Evolutionary conservation across 1,284 basidiomycete species (phyloP), one percentile per base, ranked within the genome.

Genomic region (Marasmius tenuissimus): DNA sequence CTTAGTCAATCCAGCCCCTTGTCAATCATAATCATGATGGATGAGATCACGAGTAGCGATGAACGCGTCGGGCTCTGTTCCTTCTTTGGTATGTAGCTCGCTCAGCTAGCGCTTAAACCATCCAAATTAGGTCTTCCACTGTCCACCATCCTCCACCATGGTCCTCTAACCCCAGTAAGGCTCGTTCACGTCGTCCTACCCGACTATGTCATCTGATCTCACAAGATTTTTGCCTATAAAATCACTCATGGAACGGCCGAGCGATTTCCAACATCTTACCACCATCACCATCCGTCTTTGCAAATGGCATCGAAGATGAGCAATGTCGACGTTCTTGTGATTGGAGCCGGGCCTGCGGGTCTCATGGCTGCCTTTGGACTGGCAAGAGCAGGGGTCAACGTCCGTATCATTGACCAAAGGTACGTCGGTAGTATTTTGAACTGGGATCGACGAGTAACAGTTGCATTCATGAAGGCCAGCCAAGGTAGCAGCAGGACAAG

Each of bases 351-450:
- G 42, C 85, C 85, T 9, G 83, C 85, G 2, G 85, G 86, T 5
- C 69, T 86, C 2, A 84, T 89, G 85, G 86, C 84, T 62, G 83
- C 83, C 27, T 85, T 87, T 68, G 88, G 83, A 3, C 80, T 92
- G 38, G 82, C 81, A 4, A 79, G 71, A 53, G 85, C 84, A 12
- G 88, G 87, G 0, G 74, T 87, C 16, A 81, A 84, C 45, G 84
- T 90, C 14, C 80, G 85, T 6, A 83, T 92, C 54, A 73, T 92
- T 39, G 91, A 92, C 70, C 78, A 87, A 71, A 80, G 87, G 85
- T 85, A 61, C n/a, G 78, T 66, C 10, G 35, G 9, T 6, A 39
- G 52, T 11, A 33, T 20, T 55, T 48, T 49, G 12, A 60, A 40
- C n/a, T 47, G n/a, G 33, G 42, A 16, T 22, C 1, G 9, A 38